phyloP scores from a whole-genome alignment of 768 basidiomycete genomes.

The Tricholoma flavovirens region DNA sequence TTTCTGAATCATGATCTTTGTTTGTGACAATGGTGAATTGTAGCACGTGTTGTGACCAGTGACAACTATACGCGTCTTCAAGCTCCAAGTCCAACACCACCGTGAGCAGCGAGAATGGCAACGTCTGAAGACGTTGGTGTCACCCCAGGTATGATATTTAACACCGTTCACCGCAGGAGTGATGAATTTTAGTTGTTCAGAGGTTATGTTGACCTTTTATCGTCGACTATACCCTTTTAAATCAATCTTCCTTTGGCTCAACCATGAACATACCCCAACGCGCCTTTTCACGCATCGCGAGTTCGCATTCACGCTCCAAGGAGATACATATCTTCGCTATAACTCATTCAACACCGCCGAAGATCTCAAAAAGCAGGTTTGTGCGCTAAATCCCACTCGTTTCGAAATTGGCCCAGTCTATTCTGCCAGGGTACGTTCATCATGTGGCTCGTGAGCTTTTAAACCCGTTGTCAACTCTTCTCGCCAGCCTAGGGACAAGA shows the following conservation, averaged over 20 bases:
- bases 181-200: conserved; percentile 14
- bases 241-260: conserved; percentile 90
- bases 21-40: conserved; percentile 1
- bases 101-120: conserved; percentile 4
- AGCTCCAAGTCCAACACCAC: too few relatives aligned
- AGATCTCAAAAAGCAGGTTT: conserved; percentile 88
- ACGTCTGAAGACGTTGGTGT: conserved; percentile 1
- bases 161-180: not conserved
- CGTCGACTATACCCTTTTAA: conserved; percentile 91
- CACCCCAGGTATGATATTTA: conserved; percentile 12
- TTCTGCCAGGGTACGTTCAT: conserved; percentile 65
- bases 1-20: too few relatives aligned
- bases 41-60: not conserved
- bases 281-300: conserved; percentile 90
- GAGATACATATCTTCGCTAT: conserved; percentile 92
- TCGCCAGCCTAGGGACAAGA: conserved; percentile 82
- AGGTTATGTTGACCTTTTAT: conserved; percentile 69
- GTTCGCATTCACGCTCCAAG: conserved; percentile 88
- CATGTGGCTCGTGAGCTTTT: not conserved
- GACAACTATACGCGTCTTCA: too few relatives aligned
- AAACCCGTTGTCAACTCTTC: not conserved
- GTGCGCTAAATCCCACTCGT: conserved; percentile 79
- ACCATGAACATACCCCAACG: conserved; percentile 78
- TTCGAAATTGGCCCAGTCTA: conserved; percentile 98
- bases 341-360: conserved; percentile 82